Conservation (phyloP, 306 rosid genomes). For the Arachis hypogaea region DNA sequence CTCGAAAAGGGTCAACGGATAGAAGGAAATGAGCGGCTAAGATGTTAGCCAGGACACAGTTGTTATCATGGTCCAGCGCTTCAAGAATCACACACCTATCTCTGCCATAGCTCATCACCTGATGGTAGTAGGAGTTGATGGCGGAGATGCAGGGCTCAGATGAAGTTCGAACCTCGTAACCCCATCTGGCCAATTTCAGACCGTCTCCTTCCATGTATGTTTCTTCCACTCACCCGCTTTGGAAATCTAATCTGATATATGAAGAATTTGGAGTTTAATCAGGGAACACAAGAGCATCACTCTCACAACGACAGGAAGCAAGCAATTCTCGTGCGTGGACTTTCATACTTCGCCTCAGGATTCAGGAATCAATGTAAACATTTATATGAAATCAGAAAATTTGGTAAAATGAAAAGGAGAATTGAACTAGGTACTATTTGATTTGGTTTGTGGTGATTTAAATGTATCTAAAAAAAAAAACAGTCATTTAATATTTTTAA, state of each 20-base stretch:
- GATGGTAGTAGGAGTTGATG: slow-evolving; percentile 70
- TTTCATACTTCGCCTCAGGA: too few species aligned
- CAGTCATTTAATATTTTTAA: too few species aligned
- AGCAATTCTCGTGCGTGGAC: background rate
- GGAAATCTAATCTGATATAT: background rate
- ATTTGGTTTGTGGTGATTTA: too few species aligned
- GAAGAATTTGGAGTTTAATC: background rate
- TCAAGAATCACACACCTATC: slow-evolving; percentile 74
- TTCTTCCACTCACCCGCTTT: background rate
- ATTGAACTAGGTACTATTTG: too few species aligned
- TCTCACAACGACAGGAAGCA: background rate
- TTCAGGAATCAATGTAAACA: too few species aligned
- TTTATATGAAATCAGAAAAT: too few species aligned
- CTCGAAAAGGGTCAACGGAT: slow-evolving; percentile 60
- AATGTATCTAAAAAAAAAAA: too few species aligned
- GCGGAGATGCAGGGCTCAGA: slow-evolving; percentile 77
- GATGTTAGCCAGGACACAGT: slow-evolving; percentile 83
- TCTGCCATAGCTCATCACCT: slow-evolving; percentile 82
- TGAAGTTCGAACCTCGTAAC: slow-evolving; percentile 67
- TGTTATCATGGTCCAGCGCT: slow-evolving; percentile 62
- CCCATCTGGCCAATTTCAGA: slow-evolving; percentile 63
- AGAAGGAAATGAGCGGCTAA: slow-evolving; percentile 62
- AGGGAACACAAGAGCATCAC: background rate
- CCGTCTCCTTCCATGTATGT: slow-evolving; percentile 51
- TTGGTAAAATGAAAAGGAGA: too few species aligned